Base-by-base conservation (phyloP, 1,284 basidiomycete genomes). In the Pseudomicrostroma phylloplanum region DNA sequence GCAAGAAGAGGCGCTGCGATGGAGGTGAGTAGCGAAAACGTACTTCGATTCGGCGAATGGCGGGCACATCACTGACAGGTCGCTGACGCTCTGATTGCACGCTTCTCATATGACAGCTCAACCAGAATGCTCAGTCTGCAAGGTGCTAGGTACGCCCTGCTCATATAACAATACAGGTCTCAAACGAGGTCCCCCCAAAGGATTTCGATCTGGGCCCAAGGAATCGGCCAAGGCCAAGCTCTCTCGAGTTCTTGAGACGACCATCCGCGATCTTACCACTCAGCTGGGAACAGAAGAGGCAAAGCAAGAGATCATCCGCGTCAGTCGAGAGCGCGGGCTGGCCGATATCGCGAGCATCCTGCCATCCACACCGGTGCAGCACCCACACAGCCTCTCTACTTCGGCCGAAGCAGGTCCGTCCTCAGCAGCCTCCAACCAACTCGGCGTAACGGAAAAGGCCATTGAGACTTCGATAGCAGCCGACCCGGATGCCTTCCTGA, bases 1-100 rank as follows among this genome's bases (percentile, higher is more conserved):
- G 62, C 53, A 75, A 72, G 62, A 75, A 75, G 61, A 65, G 73
- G 17, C 58, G 72, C 48, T 75, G 73, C 61, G 73, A 75, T 41
- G 73, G 73, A 30, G 69, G 70, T 56, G 30, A 55, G 54, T 61
- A 26, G 40, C 13, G 23, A n/a, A 6, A 21, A 12, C 43, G 43
- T 3, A 9, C 30, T 36, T 9, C 30, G 30, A 3, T 36, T 9
- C 9, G 9, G 30, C 30, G 30, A 36, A 9, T 36, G 6, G 43
- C 21, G 21, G 56, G 39, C 56, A 23, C 0, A 43, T 19, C 26
- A 17, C 21, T 12, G 41, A 48, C 19, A 12, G 8, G 39, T 19
- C 23, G 4, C 23, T 19, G n/a, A 26, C 19, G 30, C 40, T 21
- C 17, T 60, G 13, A 2, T n/a, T 6, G n/a, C n/a, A n/a, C n/a